Conservation (phyloP, 2,329 filamentous ascomycete species). For the Colletotrichum somersetense region DNA sequence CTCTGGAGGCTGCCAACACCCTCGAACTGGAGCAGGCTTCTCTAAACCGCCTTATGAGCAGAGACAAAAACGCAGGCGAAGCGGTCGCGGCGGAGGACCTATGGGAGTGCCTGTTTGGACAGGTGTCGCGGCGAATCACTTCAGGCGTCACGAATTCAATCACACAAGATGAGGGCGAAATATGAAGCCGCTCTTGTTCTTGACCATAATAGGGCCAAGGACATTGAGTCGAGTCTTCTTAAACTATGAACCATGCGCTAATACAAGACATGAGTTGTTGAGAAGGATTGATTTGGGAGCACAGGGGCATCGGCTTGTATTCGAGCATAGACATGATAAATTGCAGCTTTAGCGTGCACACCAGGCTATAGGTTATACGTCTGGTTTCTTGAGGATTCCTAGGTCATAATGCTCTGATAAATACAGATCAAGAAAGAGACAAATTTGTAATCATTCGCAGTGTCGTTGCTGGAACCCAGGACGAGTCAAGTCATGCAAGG, state of each 20-base stretch:
- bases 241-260: not conserved
- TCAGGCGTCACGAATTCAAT: slow-evolving; percentile 22
- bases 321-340: not conserved
- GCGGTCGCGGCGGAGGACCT: slow-evolving; percentile 82
- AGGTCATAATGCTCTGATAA: not conserved
- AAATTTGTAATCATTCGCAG: not conserved
- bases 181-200: not conserved
- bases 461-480: not conserved
- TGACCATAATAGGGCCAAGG: not conserved
- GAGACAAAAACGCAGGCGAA: slow-evolving; percentile 80
- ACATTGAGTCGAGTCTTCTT: not conserved
- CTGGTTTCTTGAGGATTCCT: not conserved
- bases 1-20: slow-evolving; percentile 86
- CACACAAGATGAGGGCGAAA: not conserved
- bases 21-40: slow-evolving; percentile 82
- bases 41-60: slow-evolving; percentile 77
- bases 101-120: slow-evolving; percentile 90
- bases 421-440: not conserved
- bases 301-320: not conserved
- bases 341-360: not conserved
- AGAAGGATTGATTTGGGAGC: not conserved
- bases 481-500: not conserved
- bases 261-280: slow-evolving; percentile 20
- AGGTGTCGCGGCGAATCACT: slow-evolving; percentile 53
- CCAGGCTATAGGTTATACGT: not conserved